phyloP scores from a whole-genome alignment of 768 basidiomycete genomes.

The Tremella mesenterica region DNA sequence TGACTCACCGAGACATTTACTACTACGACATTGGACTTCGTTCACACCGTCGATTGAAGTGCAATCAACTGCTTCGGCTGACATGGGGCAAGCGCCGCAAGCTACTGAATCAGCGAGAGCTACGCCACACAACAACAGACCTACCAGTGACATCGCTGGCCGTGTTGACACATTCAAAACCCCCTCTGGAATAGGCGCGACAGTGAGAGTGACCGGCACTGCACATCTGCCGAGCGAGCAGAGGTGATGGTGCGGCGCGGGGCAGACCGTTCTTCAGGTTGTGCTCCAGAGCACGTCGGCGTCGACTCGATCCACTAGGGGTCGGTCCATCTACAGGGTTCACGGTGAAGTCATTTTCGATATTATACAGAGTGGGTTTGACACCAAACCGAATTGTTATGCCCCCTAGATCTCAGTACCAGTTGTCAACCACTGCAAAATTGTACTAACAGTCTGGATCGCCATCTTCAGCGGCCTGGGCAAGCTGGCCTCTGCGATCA shows the following conservation, averaged over 20 bases:
- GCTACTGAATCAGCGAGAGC: background rate
- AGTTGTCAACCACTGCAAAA: background rate
- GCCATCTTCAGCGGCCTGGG: background rate
- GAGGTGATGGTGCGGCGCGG: background rate
- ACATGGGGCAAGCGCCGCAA: background rate
- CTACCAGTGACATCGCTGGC: background rate
- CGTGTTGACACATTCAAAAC: conserved; percentile 3
- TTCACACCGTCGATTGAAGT: background rate
- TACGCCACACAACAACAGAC: background rate
- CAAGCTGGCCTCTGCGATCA: background rate
- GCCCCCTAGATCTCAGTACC: background rate
- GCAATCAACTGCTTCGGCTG: background rate
- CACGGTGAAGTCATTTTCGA: conserved; percentile 10
- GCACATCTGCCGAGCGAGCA: background rate
- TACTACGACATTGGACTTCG: background rate
- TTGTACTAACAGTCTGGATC: background rate
- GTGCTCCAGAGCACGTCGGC: background rate
- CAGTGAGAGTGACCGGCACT: background rate
- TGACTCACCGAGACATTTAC: background rate
- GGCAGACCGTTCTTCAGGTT: background rate
- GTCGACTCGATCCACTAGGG: background rate
- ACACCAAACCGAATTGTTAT: background rate
- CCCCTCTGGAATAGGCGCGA: background rate
- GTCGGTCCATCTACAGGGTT: background rate
- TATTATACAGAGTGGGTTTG: conserved; percentile 5